These are phyloP conservation scores for Beta vulgaris DNA, from an alignment of 148 eudicot species.

Conservation along the genomic window DNA sequence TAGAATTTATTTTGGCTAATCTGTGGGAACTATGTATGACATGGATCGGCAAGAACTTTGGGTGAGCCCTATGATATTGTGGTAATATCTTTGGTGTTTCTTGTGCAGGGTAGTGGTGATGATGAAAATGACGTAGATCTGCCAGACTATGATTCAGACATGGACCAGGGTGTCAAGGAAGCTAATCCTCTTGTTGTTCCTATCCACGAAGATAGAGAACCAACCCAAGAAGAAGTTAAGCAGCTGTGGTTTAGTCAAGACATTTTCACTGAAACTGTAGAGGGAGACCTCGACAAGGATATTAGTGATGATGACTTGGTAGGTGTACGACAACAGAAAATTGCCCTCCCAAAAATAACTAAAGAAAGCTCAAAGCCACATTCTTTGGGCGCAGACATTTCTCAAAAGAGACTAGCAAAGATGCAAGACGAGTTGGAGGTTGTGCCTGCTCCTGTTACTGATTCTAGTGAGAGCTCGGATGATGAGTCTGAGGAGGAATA, in stretches of 20 bases:
- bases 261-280: constrained; percentile 66
- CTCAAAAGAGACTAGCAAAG: constrained; percentile 34
- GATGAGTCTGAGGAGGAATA: constrained; percentile 67
- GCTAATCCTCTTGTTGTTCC: constrained; percentile 83
- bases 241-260: constrained; percentile 71
- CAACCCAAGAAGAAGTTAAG: constrained; percentile 63
- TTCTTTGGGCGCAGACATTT: neutral
- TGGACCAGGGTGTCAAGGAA: constrained; percentile 49
- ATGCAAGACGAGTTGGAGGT: constrained; percentile 72
- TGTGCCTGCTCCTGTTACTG: constrained; percentile 79
- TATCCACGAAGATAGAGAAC: constrained; percentile 43
- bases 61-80: neutral
- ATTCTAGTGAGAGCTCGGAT: constrained; percentile 76
- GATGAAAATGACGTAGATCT: constrained; percentile 37
- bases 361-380: constrained; percentile 20
- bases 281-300: constrained; percentile 43
- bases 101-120: constrained; percentile 24
- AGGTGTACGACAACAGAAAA: constrained; percentile 31
- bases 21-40: neutral
- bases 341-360: constrained; percentile 24
- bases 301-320: constrained; percentile 64
- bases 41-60: neutral
- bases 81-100: neutral
- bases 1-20: neutral
- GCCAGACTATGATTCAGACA: constrained; percentile 69